Base-by-base conservation (phyloP, 768 basidiomycete species). In the Leccinellum albellum region DNA sequence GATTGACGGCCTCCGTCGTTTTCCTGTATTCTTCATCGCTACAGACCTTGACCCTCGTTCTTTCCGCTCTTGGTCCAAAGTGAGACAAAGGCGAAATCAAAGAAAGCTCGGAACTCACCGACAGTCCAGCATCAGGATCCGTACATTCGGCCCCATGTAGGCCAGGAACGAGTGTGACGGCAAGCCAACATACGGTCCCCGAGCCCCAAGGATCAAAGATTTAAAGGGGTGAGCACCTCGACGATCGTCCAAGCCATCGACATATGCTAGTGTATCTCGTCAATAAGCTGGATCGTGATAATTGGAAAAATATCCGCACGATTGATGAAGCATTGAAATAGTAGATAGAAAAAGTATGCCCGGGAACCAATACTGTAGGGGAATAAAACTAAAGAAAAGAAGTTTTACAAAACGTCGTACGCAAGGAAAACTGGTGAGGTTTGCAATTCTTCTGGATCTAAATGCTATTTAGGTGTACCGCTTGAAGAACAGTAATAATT, bases 261-360 rank as follows among this genome's bases (percentile, higher is more conserved):
- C 54, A 1, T 61, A 51, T 59, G 66, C 67, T 69, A 54, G 6
- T 31, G 24, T 28, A 24, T 28, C 12, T 31, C 26, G 48, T 57
- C 32, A 56, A 46, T 42, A 49, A 57, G 13, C 6, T 24, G 4
- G 5, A 50, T 15, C 44, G 28, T 48, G 26, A 57, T n/a, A 20
- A 51, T n/a, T 40, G 12, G 55, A 46, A 31, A 20, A 21, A 56
- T 51, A 28, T 14, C 51, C 81, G 53, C 63, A 89, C 90, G 82
- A 60, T 88, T 87, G 64, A 89, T 84, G 70, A 95, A 95, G 63
- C 90, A 91, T 64, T 99, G 96, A 78, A 99, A 98, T 1, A 99
- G 78, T 21, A 96, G 77, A 75, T 86, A 99, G 78, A 86, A 95
- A 71, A 95, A 95, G 74, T 94, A 97, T 21, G 87, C 92, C 61